phyloP scores from a whole-genome alignment of 2,329 filamentous ascomycete species.

The Aspergillus nomiae region DNA sequence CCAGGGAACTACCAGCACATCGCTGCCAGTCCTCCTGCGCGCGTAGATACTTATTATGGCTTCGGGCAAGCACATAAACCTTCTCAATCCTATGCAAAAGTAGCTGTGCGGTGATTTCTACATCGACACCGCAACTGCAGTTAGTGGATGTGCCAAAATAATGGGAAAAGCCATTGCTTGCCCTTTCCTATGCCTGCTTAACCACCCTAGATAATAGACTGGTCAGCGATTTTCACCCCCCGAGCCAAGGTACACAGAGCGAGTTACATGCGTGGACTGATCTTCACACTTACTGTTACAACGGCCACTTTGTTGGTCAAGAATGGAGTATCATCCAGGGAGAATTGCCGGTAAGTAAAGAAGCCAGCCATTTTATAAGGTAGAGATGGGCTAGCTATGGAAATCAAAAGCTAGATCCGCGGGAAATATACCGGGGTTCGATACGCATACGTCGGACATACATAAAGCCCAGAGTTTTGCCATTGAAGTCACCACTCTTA shows the following conservation, averaged over 20 bases:
- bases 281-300: constrained; percentile 26
- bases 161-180: background rate
- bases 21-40: constrained; percentile 28
- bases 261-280: background rate
- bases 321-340: constrained; percentile 22
- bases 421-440: background rate
- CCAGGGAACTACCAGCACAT: constrained; percentile 18
- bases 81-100: constrained; percentile 32
- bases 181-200: constrained; percentile 34
- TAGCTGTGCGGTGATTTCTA: constrained; percentile 33
- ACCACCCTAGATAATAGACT: constrained; percentile 21
- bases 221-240: background rate
- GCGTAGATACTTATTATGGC: constrained; percentile 22
- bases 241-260: background rate
- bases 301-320: constrained; percentile 32
- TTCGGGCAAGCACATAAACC: constrained; percentile 32
- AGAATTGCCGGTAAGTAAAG: constrained; percentile 31
- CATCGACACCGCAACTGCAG: background rate
- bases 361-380: constrained; percentile 25
- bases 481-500: background rate
- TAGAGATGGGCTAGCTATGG: background rate
- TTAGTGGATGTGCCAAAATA: background rate
- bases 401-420: background rate
- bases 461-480: background rate
- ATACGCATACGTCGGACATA: background rate